Evolutionary conservation across 1,139 yeast species (phyloP).

Genomic region (Zhuliangozyma blackwelliae): DNA sequence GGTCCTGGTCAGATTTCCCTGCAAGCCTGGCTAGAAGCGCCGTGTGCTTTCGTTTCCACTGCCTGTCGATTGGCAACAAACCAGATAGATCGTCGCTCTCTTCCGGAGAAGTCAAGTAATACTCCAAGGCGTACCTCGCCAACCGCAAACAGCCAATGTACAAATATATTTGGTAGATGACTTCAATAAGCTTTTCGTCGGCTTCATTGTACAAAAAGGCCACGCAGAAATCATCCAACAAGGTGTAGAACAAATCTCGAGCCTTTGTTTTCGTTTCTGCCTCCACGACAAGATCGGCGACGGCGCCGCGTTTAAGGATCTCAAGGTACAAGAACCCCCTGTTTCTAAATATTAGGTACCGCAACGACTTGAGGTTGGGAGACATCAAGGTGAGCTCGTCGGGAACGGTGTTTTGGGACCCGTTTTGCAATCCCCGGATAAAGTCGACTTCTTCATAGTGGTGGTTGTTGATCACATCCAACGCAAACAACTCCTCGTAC

Average conservation of each 20-base stretch:
- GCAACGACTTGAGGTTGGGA: conserved; percentile 66
- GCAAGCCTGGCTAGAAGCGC: neutral
- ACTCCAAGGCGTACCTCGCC: conserved; percentile 63
- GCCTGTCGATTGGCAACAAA: conserved; percentile 23
- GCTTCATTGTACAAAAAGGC: conserved; percentile 62
- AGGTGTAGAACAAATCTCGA: conserved; percentile 30
- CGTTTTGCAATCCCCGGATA: conserved; percentile 40
- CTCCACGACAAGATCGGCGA: neutral
- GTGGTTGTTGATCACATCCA: conserved; percentile 61
- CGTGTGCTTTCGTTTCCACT: neutral
- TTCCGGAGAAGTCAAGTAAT: conserved; percentile 44
- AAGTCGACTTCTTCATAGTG: conserved; percentile 39
- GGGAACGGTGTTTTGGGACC: conserved; percentile 22
- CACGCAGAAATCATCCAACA: conserved; percentile 53
- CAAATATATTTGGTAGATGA: conserved; percentile 46
- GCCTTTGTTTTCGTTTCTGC: conserved; percentile 12
- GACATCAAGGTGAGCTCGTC: conserved; percentile 50
- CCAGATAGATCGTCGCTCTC: conserved; percentile 47
- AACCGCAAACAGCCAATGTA: conserved; percentile 48
- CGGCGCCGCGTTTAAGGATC: conserved; percentile 17
- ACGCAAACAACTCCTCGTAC: conserved; percentile 61
- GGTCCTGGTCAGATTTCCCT: conserved; percentile 8
- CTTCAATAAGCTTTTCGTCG: conserved; percentile 48
- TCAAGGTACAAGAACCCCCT: conserved; percentile 69
- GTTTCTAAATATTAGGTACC: conserved; percentile 77